Conservation (phyloP, 2,329 filamentous ascomycete genomes). For the Arthrobotrys sphaeroides region DNA sequence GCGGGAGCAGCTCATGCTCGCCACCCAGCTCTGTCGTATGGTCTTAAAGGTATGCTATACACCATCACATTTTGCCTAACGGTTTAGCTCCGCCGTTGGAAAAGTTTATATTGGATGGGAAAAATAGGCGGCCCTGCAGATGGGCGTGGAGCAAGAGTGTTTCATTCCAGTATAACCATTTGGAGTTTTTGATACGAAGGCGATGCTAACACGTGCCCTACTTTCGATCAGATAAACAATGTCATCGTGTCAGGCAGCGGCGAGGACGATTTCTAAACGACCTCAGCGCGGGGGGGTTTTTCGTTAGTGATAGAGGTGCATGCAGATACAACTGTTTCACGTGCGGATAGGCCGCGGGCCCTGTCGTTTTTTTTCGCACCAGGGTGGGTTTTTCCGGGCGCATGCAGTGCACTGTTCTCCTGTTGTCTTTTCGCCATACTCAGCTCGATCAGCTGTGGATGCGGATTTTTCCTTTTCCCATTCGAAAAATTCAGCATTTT, state of each 20-base stretch:
- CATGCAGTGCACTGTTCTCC: conserved; percentile 38
- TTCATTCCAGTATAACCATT: conserved; percentile 36
- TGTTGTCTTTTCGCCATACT: conserved; percentile 20
- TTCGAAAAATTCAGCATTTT: conserved; percentile 11
- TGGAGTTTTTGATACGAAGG: neutral
- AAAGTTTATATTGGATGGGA: conserved; percentile 68
- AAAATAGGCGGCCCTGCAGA: conserved; percentile 25
- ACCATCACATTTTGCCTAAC: conserved; percentile 61
- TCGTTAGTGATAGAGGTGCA: conserved; percentile 21
- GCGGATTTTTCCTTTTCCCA: conserved; percentile 21
- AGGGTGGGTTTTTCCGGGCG: conserved; percentile 47
- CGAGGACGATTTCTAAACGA: conserved; percentile 59
- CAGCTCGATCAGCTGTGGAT: conserved; percentile 13
- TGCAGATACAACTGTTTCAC: conserved; percentile 48
- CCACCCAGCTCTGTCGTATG: conserved; percentile 97
- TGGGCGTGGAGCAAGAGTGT: conserved; percentile 26
- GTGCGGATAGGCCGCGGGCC: conserved; percentile 30
- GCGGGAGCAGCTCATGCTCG: conserved; percentile 93
- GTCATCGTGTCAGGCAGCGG: conserved; percentile 59
- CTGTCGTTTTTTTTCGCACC: conserved; percentile 14
- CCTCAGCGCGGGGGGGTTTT: conserved; percentile 7
- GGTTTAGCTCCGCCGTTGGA: conserved; percentile 76
- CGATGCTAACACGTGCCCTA: conserved; percentile 39
- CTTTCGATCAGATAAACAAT: conserved; percentile 57
- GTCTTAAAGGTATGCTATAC: conserved; percentile 77